Conservation (phyloP, 192 early-diverging fungal genomes). For the Umbelopsis vinacea region DNA sequence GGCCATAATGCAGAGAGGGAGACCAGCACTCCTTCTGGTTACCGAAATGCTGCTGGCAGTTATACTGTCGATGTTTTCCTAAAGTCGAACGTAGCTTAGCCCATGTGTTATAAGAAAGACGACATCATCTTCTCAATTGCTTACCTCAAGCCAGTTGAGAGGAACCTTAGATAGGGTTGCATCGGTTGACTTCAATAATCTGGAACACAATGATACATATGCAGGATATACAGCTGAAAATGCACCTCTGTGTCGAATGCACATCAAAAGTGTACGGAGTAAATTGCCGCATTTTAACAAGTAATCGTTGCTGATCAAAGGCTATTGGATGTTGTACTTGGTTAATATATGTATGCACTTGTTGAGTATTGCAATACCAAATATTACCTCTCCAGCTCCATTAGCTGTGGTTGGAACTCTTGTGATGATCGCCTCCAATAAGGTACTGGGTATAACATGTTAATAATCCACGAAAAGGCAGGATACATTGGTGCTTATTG, state of each 20-base stretch:
- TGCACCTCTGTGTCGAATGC: slow-evolving; percentile 90
- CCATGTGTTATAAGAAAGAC: not conserved
- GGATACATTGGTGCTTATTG: not conserved
- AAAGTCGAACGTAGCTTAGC: not conserved
- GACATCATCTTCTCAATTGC: not conserved
- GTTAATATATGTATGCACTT: not conserved
- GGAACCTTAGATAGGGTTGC: slow-evolving; percentile 59
- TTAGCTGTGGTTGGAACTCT: slow-evolving; percentile 42
- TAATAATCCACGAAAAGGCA: not conserved
- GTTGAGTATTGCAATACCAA: not conserved
- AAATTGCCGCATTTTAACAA: slow-evolving; percentile 50
- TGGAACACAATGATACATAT: slow-evolving; percentile 72
- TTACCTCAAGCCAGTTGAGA: slow-evolving; percentile 73
- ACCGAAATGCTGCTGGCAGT: slow-evolving; percentile 79
- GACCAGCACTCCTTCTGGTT: slow-evolving; percentile 88
- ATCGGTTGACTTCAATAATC: slow-evolving; percentile 64
- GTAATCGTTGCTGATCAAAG: slow-evolving; percentile 21
- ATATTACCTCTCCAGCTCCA: slow-evolving; percentile 17
- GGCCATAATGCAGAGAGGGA: slow-evolving; percentile 87
- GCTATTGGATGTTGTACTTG: not conserved
- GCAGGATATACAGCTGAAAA: slow-evolving; percentile 87
- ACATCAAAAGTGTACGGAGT: slow-evolving; percentile 61
- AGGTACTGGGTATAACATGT: slow-evolving; percentile 34
- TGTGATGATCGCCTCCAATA: slow-evolving; percentile 55
- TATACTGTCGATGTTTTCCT: slow-evolving; percentile 76